Base-by-base conservation (phyloP, 2,329 filamentous ascomycete genomes). In the Cladosporium sp. region DNA sequence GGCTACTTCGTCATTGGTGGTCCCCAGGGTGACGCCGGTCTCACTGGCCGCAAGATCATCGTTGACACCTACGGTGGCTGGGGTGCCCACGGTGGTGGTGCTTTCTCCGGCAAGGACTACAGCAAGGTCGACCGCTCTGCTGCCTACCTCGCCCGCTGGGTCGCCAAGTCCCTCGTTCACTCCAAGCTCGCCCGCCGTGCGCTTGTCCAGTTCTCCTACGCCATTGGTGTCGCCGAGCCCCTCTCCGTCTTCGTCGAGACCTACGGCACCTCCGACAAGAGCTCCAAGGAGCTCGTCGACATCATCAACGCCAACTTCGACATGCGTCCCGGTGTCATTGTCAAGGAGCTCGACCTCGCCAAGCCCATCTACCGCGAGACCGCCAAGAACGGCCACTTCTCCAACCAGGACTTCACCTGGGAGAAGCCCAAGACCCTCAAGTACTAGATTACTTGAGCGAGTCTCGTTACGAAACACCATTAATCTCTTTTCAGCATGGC, bases 21-120 rank as follows among this genome's bases (percentile, higher is more conserved):
- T 66, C 93, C 93, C 63, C 92, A 98, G 80, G 93, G 93, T 83
- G 93, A 98, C 67, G 93, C 93, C 66, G 93, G 93, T 83, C 82
- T 98, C 59, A 98, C 93, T 59, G 93, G 93, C 73, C 91, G 93
- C 69, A 98, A 98, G 85, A 98, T 98, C 83, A 86, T 96, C 61
- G 93, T 98, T 72, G 93, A 98, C 78, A 97, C 93, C 73, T 98
- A 98, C 78, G 93, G 93, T 79, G 93, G 93, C 67, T 97, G 93
- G 93, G 93, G 93, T 78, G 93, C 93, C 65, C 93, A 98, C 82
- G 93, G 93, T 81, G 93, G 93, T 80, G 93, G 93, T 86, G 93
- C 93, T 73, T 98, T 98, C 87, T 97, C 93, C 67, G 93, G 93
- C 68, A 98, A 98, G 86, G 93, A 98, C 75, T 98, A 96, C 84